Evolutionary conservation across 495 filamentous ascomycete species (phyloP), one percentile per base, ranked within the genome.

Genomic region (Penicillium coprophilum): DNA sequence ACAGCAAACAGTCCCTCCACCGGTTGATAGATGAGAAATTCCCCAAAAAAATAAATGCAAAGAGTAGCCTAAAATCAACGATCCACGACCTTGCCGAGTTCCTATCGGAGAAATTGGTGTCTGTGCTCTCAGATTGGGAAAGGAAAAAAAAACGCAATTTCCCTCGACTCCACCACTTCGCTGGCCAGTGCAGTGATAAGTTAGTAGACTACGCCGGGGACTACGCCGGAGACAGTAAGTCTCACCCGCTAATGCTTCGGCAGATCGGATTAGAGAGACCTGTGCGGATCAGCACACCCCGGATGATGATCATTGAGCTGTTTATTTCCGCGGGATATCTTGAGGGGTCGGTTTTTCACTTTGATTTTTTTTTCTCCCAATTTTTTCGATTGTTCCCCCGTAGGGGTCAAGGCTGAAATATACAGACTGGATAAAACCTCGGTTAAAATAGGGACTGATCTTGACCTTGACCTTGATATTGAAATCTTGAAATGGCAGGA

Each of bases 171-270:
- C 57, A 55, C 27, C 7, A 27, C n/a, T 11, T 32, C 47, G 46
- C 45, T 59, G 58, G 55, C 53, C 64, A 58, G 47, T 67, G 61
- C 57, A 45, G 48, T 30, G 39, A 52, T 48, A 51, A 45, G 52
- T 55, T 48, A 55, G 34, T 28, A 46, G 23, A 48, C 65, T 67
- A 65, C 57, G 43, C 62, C 63, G 43, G 46, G 28, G 23, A 48
- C 65, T 67, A 65, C 57, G 43, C 62, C 63, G 43, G 46, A 68
- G 46, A 61, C 23, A 55, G 65, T 66, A 68, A 68, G 65, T 68
- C 56, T 60, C 48, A 55, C 54, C 63, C 63, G 59, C 64, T 55
- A 32, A 53, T 44, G 38, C 59, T 63, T 66, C 65, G 65, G 65
- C 41, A 66, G 63, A 68, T 68, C 65, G 56, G 47, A 39, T 47